These are phyloP conservation scores for Solanum ossicruentum DNA, from an alignment of 257 asterid species.

Conservation along the genomic window DNA sequence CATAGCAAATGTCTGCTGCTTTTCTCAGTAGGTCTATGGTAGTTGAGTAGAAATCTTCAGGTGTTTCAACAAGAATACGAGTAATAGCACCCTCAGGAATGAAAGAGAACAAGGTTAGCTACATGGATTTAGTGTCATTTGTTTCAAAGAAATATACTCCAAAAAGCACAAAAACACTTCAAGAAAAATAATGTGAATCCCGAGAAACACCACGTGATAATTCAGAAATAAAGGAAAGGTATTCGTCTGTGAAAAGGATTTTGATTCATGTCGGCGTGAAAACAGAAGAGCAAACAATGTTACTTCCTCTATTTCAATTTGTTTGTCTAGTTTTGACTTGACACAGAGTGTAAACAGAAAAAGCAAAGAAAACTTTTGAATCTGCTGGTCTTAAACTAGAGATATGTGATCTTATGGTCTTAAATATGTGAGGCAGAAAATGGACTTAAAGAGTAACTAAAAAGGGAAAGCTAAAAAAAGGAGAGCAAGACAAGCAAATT, in stretches of 20 bases:
- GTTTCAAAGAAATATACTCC: not conserved
- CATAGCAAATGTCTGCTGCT: conserved; percentile 37
- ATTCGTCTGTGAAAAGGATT: not conserved
- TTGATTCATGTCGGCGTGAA: not conserved
- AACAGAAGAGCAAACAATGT: not conserved
- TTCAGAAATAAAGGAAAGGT: not conserved
- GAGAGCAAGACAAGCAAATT: not conserved
- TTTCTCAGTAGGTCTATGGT: conserved; percentile 34
- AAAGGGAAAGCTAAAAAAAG: not conserved
- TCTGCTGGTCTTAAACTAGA: no score
- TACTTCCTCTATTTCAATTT: no score
- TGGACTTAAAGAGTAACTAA: no score
- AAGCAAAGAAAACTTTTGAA: no score
- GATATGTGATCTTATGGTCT: no score
- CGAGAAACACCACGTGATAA: not conserved
- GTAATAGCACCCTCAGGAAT: conserved; percentile 50
- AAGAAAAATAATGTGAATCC: not conserved
- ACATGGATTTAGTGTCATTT: not conserved
- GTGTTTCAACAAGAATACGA: conserved; percentile 39
- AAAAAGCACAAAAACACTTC: not conserved
- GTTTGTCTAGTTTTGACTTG: no score
- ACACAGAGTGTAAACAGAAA: no score
- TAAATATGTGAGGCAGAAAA: no score
- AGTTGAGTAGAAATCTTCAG: conserved; percentile 28
- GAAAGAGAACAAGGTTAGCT: not conserved